Percentiles rank a stretch among this genome's conserved stretches.
Evolutionary conservation across 208 protist species (phyloP).

Genomic region (Phytomonas sp.): DNA sequence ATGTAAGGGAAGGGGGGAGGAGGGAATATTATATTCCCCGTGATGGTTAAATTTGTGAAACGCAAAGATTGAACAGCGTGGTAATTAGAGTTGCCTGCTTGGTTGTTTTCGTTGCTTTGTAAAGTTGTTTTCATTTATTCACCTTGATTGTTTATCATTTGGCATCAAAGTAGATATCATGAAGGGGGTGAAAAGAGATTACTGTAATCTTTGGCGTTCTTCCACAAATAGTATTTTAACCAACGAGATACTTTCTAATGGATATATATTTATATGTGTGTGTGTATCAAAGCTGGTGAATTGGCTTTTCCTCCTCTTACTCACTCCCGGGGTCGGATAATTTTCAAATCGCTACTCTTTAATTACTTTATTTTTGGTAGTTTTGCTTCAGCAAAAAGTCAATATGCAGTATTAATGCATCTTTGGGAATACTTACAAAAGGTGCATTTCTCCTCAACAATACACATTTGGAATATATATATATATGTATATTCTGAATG

Average conservation of each 20-base stretch:
- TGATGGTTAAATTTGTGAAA: background rate
- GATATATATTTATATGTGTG: constrained; percentile 10
- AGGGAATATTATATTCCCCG: too few species aligned
- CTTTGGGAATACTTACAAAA: too few species aligned
- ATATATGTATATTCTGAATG: too few species aligned
- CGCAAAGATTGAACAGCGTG: background rate
- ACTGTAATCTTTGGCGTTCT: background rate
- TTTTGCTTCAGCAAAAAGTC: too few species aligned
- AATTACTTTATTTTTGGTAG: constrained; percentile 3
- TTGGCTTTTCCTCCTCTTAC: constrained; percentile 8
- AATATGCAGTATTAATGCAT: too few species aligned
- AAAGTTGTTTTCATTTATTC: background rate
- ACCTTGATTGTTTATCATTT: constrained; percentile 2
- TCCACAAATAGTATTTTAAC: constrained; percentile 8
- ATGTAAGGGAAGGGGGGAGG: background rate
- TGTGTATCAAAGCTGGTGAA: background rate
- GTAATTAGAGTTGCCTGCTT: background rate
- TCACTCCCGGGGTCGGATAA: background rate
- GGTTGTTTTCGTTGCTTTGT: background rate
- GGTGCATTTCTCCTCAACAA: too few species aligned
- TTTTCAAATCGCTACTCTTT: constrained; percentile 10
- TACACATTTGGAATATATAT: too few species aligned
- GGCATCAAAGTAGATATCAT: background rate
- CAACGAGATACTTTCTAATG: constrained; percentile 4
- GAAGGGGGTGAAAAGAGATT: background rate